A percentile compares a stretch with the other conserved stretches of the same genome.
phyloP scores from a whole-genome alignment of 306 rosid species.

The Sicyos edulis region DNA sequence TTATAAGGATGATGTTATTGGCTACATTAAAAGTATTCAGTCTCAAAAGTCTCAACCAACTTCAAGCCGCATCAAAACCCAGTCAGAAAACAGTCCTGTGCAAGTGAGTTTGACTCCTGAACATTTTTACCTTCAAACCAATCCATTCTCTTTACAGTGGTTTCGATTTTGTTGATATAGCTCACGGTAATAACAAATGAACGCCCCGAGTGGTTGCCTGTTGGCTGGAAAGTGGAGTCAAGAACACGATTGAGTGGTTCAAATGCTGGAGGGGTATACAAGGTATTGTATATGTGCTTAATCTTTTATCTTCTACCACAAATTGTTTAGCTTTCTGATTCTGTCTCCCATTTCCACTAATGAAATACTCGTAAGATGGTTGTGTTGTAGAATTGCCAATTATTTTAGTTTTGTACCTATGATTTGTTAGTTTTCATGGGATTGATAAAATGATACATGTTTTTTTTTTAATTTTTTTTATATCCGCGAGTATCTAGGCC shows the following conservation, averaged over 20 bases:
- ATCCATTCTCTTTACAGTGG: constrained; percentile 20
- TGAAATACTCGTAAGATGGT: background rate
- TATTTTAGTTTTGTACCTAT: background rate
- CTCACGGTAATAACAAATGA: constrained; percentile 32
- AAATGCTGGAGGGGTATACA: constrained; percentile 52
- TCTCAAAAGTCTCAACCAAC: constrained; percentile 27
- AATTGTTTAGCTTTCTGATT: constrained; percentile 10
- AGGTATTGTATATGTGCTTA: constrained; percentile 38
- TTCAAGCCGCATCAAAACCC: constrained; percentile 19
- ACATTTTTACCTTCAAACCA: constrained; percentile 6
- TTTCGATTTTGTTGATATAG: constrained; percentile 32
- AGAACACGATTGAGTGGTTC: constrained; percentile 67
- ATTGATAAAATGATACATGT: background rate
- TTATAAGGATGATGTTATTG: constrained; percentile 33
- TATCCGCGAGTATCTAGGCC: no score
- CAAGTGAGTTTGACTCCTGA: constrained; percentile 42
- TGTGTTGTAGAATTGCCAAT: background rate
- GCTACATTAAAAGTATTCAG: constrained; percentile 21
- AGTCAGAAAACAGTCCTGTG: constrained; percentile 24
- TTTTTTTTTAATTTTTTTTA: background rate
- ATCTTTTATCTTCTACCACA: background rate
- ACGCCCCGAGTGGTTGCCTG: constrained; percentile 82
- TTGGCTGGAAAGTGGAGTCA: constrained; percentile 63
- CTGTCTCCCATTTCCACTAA: background rate
- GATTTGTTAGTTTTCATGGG: background rate